These are phyloP conservation scores for Penicillium soppii DNA, from an alignment of 495 filamentous ascomycete species.

Conservation along the genomic window DNA sequence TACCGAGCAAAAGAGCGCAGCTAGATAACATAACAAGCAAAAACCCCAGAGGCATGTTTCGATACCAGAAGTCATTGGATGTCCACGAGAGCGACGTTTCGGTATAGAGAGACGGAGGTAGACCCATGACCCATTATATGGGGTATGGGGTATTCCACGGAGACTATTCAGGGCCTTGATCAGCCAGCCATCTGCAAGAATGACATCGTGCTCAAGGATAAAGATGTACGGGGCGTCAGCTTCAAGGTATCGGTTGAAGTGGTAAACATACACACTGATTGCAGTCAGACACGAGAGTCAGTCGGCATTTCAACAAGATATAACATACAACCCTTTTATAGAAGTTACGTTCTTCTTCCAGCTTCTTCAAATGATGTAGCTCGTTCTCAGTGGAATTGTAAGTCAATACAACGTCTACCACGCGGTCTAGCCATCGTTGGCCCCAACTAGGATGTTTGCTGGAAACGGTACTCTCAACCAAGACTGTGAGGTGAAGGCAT, in stretches of 20 bases:
- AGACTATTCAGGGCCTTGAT: slow-evolving; percentile 39
- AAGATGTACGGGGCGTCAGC: slow-evolving; percentile 42
- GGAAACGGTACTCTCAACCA: slow-evolving; percentile 53
- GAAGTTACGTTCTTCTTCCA: slow-evolving; percentile 22
- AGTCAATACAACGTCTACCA: slow-evolving; percentile 26
- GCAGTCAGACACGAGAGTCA: not conserved
- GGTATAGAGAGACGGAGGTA: slow-evolving; percentile 33
- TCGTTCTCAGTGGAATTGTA: slow-evolving; percentile 20
- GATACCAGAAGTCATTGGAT: slow-evolving; percentile 33
- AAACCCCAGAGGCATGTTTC: slow-evolving; percentile 38
- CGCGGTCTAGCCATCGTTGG: slow-evolving; percentile 47
- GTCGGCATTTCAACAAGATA: not conserved
- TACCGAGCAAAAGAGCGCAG: slow-evolving; percentile 13
- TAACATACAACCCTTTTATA: slow-evolving; percentile 33
- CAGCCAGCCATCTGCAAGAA: slow-evolving; percentile 48
- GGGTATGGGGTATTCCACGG: slow-evolving; percentile 21
- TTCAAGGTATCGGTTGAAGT: slow-evolving; percentile 35
- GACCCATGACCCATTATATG: slow-evolving; percentile 31
- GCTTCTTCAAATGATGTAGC: slow-evolving; percentile 15
- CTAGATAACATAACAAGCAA: slow-evolving; percentile 18
- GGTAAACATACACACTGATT: slow-evolving; percentile 44
- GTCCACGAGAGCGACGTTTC: slow-evolving; percentile 33
- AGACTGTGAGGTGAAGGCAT: slow-evolving; percentile 44
- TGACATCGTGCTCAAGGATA: slow-evolving; percentile 49
- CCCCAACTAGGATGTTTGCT: slow-evolving; percentile 45